Conservation (phyloP, 1,284 basidiomycete species). For the Trichosporon asahii region DNA sequence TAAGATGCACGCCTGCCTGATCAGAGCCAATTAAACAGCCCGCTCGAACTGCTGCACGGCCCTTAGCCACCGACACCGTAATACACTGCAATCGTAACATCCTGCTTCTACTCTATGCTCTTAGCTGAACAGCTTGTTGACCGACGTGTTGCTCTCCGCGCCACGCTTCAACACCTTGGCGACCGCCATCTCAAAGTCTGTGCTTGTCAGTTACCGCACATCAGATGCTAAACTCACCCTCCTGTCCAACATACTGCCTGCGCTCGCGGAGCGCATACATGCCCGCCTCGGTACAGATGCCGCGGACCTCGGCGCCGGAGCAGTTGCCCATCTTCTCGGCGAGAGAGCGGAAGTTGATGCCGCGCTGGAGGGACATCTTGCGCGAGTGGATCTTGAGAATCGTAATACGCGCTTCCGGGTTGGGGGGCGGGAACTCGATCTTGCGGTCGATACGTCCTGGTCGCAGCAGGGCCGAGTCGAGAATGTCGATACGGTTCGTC, state of each 20-base stretch:
- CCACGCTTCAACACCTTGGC: constrained; percentile 94
- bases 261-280: constrained; percentile 97
- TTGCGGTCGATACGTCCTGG: constrained; percentile 98
- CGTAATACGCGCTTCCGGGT: constrained; percentile 92
- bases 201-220: neutral
- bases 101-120: neutral
- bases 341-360: constrained; percentile 88
- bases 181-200: constrained; percentile 94
- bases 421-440: constrained; percentile 98
- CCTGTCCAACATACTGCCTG: constrained; percentile 93
- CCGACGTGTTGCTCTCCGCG: constrained; percentile 82
- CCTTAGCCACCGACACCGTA: neutral
- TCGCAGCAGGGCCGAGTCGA: constrained; percentile 89
- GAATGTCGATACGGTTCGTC: constrained; percentile 96
- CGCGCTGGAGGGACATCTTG: constrained; percentile 98
- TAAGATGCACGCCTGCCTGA: too few species aligned
- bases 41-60: too few species aligned
- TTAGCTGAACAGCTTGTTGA: constrained; percentile 75
- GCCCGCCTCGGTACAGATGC: constrained; percentile 97
- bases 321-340: constrained; percentile 99
- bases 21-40: too few species aligned
- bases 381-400: constrained; percentile 96
- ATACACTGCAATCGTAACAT: constrained; percentile 8
- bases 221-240: constrained; percentile 48
- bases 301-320: constrained; percentile 94